A percentile compares a stretch with the other conserved stretches of the same genome.
These are phyloP conservation scores for Phytophthora pistaciae DNA, from an alignment of 352 stramenopile species.

Conservation along the genomic window DNA sequence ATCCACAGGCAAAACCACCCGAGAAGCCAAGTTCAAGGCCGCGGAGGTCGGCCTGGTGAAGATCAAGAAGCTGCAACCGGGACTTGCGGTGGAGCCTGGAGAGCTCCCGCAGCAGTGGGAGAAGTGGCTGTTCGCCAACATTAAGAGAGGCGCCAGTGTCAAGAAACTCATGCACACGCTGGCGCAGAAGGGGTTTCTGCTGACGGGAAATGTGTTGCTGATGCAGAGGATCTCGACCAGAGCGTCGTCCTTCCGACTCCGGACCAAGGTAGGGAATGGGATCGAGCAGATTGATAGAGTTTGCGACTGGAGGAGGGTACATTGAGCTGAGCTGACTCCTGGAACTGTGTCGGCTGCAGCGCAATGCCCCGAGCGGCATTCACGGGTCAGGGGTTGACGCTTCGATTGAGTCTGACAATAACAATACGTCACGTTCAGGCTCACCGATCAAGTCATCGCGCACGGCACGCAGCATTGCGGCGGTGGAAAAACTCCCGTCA, in stretches of 20 bases:
- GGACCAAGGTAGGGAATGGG: conserved; percentile 44
- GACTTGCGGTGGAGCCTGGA: conserved; percentile 59
- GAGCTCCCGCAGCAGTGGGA: conserved; percentile 65
- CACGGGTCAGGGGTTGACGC: conserved; percentile 41
- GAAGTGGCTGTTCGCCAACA: conserved; percentile 69
- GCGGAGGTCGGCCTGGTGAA: conserved; percentile 62
- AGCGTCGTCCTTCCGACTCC: conserved; percentile 56
- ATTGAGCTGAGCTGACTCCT: conserved; percentile 9
- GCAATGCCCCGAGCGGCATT: conserved; percentile 46
- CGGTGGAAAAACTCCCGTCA: conserved; percentile 31
- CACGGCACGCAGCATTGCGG: conserved; percentile 29
- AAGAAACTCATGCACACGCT: conserved; percentile 68
- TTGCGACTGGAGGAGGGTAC: not conserved
- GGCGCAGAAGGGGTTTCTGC: conserved; percentile 66
- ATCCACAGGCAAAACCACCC: conserved; percentile 58
- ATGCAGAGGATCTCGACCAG: conserved; percentile 76
- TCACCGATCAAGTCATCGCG: conserved; percentile 28
- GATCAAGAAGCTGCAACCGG: conserved; percentile 70
- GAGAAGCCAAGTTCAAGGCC: conserved; percentile 80
- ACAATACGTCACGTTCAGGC: conserved; percentile 6
- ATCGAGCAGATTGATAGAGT: not conserved
- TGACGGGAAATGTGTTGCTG: conserved; percentile 52
- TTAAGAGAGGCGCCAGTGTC: conserved; percentile 54
- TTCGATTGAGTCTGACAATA: conserved; percentile 2
- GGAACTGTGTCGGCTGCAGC: conserved; percentile 34